Conservation (phyloP, 176 grass and related monocot species). For the Cenchrus purpureus region DNA sequence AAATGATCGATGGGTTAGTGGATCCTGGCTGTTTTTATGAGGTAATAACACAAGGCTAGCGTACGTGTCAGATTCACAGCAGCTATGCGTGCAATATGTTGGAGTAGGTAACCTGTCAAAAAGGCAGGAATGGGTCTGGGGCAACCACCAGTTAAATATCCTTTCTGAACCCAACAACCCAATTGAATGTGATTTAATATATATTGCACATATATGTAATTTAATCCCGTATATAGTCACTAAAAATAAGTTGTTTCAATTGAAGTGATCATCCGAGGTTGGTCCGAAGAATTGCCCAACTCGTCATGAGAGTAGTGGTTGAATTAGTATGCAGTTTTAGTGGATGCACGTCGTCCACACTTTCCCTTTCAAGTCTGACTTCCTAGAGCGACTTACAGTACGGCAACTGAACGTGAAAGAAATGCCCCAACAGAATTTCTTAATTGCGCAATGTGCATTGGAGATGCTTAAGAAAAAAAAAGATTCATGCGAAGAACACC, state of each 20-base stretch:
- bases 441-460: too few relatives aligned
- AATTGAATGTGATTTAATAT: neutral
- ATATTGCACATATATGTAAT: neutral
- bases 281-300: too few relatives aligned
- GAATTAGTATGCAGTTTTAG: neutral
- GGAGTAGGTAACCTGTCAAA: constrained; percentile 13
- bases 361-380: neutral
- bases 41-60: neutral
- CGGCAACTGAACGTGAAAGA: neutral
- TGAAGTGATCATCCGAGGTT: neutral
- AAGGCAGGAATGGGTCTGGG: neutral
- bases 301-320: too few relatives aligned
- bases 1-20: too few relatives aligned
- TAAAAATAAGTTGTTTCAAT: neutral
- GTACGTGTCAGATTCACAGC: neutral
- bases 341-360: neutral
- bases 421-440: neutral
- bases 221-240: too few relatives aligned
- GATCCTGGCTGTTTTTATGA: neutral
- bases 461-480: neutral
- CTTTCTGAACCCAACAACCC: neutral
- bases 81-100: neutral
- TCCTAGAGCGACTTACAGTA: neutral
- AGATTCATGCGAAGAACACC: neutral
- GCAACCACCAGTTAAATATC: neutral